Base-by-base conservation (phyloP, 768 basidiomycete species). In the Mycena belliarum region DNA sequence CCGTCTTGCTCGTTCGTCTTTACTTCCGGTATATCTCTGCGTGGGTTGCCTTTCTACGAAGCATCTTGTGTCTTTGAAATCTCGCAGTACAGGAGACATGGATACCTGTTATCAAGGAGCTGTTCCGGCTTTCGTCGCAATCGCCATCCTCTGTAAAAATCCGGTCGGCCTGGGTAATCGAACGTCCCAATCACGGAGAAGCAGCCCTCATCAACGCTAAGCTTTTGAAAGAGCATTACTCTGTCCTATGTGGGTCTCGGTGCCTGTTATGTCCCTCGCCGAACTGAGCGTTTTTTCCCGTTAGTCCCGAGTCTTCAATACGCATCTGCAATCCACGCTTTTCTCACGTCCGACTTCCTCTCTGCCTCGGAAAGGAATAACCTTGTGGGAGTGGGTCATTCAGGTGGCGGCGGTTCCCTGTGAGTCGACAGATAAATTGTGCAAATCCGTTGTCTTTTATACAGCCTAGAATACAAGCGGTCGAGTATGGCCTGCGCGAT, bases 311-410 rank as follows among this genome's bases (percentile, higher is more conserved):
- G 43, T 12, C 49, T 57, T 23, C 57, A 61, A 42, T 61, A 53
- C 48, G 47, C 55, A 12, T 33, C 46, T 6, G 63, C 55, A 21
- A 61, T 64, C 20, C 63, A 60, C 29, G 21, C 56, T 2, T 61
- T 64, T 49, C 55, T 64, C 45, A 57, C 55, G 7, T 61, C 63
- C 16, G 24, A 49, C 49, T 41, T 58, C 20, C 21, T 64, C 14
- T 55, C 55, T 20, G 20, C 49, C 24, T 26, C 40, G 10, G 63
- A 61, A 11, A 26, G 55, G 29, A 41, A 21, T 11, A 54, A 64
- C 32, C 55, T 64, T 18, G 52, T 64, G 20, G 60, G 56, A 18
- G 46, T 64, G 15, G 60, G 59, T 10, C 52, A 61, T 49, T 64
- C 63, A 21, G 63, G 59, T 6, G 63, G 59, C 14, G 59, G 55